Conservation (phyloP, 2,329 filamentous ascomycete species). For the Chrysoporthe cubensis region DNA sequence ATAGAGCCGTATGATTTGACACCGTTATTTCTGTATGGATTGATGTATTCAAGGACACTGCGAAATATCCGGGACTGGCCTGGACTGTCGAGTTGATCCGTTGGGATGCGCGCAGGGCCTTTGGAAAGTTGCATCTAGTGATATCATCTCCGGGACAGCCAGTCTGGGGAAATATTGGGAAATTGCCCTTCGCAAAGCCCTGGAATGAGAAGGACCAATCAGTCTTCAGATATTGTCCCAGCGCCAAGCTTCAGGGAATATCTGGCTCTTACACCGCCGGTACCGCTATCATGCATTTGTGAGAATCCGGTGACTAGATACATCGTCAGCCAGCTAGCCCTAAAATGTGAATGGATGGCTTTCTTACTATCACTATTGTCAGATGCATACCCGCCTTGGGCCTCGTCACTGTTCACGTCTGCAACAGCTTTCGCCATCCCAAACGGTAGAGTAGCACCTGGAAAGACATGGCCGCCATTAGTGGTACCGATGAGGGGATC, state of each 20-base stretch:
- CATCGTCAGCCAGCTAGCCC: background rate
- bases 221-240: background rate
- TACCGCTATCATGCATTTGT: slow-evolving; percentile 39
- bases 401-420: slow-evolving; percentile 33
- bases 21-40: slow-evolving; percentile 56
- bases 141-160: slow-evolving; percentile 40
- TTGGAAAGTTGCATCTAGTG: slow-evolving; percentile 51
- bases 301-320: slow-evolving; percentile 37
- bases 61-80: slow-evolving; percentile 57
- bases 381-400: slow-evolving; percentile 35
- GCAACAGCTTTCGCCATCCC: slow-evolving; percentile 38
- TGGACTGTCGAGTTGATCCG: slow-evolving; percentile 49
- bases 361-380: slow-evolving; percentile 34
- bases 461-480: slow-evolving; percentile 38
- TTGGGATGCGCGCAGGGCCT: slow-evolving; percentile 45
- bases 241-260: background rate
- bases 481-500: slow-evolving; percentile 36
- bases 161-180: slow-evolving; percentile 42
- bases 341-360: too few relatives aligned
- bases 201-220: background rate
- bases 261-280: slow-evolving; percentile 37
- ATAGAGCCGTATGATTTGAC: slow-evolving; percentile 55
- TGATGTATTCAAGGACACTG: slow-evolving; percentile 50
- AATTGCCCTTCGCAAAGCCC: slow-evolving; percentile 39
- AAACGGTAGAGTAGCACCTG: slow-evolving; percentile 36